Evolutionary conservation across 768 basidiomycete species (phyloP).

Genomic region (Boletus sp.): DNA sequence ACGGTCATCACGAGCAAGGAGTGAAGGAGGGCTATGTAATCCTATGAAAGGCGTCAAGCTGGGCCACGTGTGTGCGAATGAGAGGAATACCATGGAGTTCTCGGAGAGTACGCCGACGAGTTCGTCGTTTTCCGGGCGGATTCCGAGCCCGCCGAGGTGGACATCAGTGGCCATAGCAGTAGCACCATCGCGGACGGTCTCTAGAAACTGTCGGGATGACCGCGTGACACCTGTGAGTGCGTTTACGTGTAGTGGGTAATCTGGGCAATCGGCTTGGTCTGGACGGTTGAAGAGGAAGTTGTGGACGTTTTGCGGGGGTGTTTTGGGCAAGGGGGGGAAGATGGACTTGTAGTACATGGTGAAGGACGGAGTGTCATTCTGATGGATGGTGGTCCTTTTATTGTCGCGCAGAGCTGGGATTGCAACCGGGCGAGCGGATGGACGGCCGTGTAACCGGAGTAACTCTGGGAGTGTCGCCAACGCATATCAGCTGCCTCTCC

Average conservation of each 20-base stretch:
- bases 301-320: slow-evolving; percentile 53
- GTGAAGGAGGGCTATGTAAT: slow-evolving; percentile 50
- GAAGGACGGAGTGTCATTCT: neutral
- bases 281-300: slow-evolving; percentile 52
- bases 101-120: slow-evolving; percentile 69
- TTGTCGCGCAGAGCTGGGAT: neutral
- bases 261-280: slow-evolving; percentile 52
- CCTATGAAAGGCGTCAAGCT: slow-evolving; percentile 33
- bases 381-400: slow-evolving; percentile 3
- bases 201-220: slow-evolving; percentile 47
- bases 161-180: slow-evolving; percentile 52
- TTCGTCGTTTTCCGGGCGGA: slow-evolving; percentile 45
- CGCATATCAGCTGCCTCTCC: neutral
- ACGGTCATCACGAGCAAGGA: slow-evolving; percentile 46
- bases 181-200: slow-evolving; percentile 50
- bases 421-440: slow-evolving; percentile 3
- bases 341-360: slow-evolving; percentile 56
- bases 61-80: neutral
- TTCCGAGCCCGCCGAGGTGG: slow-evolving; percentile 52
- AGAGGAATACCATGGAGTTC: slow-evolving; percentile 54
- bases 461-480: neutral
- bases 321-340: slow-evolving; percentile 49
- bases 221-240: slow-evolving; percentile 45
- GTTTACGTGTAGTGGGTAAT: slow-evolving; percentile 57
- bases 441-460: slow-evolving; percentile 1